A percentile compares a stretch with the other conserved stretches of the same genome.
These are phyloP conservation scores for Barbatosphaeria neglecta DNA, from an alignment of 495 filamentous ascomycete species.

Conservation along the genomic window DNA sequence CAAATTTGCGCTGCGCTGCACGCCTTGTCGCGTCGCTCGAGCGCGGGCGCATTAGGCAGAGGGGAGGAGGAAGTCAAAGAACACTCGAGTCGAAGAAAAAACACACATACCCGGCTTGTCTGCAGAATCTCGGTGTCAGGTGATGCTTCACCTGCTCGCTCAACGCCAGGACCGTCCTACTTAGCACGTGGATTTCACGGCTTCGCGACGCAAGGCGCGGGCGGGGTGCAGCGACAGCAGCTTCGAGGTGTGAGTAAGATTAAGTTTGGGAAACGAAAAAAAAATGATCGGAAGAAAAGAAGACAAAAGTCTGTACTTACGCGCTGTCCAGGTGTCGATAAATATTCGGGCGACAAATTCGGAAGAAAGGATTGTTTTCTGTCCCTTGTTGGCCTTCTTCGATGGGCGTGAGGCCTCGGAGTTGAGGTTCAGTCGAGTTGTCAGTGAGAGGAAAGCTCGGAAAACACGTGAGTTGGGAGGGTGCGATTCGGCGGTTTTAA, in stretches of 20 bases:
- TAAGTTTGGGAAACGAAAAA: not conserved
- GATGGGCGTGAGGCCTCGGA: too few relatives aligned
- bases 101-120: not conserved
- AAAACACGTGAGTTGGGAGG: not conserved
- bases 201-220: not conserved
- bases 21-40: not conserved
- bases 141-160: not conserved
- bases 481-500: not conserved
- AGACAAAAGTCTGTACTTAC: too few relatives aligned
- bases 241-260: too few relatives aligned
- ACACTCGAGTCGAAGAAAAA: not conserved
- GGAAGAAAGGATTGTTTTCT: too few relatives aligned
- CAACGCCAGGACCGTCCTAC: not conserved
- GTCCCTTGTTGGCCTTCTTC: too few relatives aligned
- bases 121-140: not conserved
- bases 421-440: too few relatives aligned
- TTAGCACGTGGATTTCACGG: not conserved
- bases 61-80: not conserved
- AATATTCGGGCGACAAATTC: too few relatives aligned
- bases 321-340: too few relatives aligned
- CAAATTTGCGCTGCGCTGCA: not conserved
- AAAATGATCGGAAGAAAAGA: not conserved
- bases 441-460: not conserved
- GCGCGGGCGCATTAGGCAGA: not conserved
- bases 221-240: too few relatives aligned